phyloP scores from a whole-genome alignment of 1,284 basidiomycete species.

The Microbotryomycetes sp. region DNA sequence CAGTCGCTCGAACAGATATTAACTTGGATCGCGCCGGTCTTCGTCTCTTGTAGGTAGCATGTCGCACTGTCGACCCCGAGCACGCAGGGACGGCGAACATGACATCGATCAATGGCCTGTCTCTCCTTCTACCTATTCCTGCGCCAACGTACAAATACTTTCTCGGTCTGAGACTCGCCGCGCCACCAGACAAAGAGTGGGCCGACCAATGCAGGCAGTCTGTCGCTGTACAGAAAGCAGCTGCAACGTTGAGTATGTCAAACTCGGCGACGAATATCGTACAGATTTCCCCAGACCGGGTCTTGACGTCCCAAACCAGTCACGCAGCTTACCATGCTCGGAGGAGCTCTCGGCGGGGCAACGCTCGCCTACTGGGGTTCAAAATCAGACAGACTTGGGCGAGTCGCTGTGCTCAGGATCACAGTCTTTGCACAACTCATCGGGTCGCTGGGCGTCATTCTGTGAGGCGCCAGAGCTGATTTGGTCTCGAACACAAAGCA shows the following conservation, averaged over 20 bases:
- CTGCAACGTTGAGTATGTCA: constrained; percentile 4
- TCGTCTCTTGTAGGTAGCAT: background rate
- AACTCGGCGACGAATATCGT: background rate
- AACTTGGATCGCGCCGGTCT: no score
- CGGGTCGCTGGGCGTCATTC: background rate
- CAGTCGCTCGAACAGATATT: no score
- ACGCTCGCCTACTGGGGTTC: constrained; percentile 8
- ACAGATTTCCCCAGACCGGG: background rate
- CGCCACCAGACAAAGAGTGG: constrained; percentile 1
- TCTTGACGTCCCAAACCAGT: background rate
- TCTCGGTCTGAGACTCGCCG: background rate
- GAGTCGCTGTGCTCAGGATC: constrained; percentile 9
- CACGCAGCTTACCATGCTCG: constrained; percentile 6
- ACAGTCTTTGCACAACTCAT: constrained; percentile 3
- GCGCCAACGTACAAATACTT: background rate
- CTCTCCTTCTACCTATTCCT: background rate
- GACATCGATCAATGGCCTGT: background rate
- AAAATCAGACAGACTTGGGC: constrained; percentile 1
- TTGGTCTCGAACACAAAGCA: no score
- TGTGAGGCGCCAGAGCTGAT: constrained; percentile 10
- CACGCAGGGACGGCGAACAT: background rate
- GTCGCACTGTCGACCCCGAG: background rate
- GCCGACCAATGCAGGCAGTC: background rate
- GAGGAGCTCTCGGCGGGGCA: constrained; percentile 6
- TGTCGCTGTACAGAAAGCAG: constrained; percentile 1